Conservation (phyloP, 176 grass and related monocot species). For the Thalia dealbata region DNA sequence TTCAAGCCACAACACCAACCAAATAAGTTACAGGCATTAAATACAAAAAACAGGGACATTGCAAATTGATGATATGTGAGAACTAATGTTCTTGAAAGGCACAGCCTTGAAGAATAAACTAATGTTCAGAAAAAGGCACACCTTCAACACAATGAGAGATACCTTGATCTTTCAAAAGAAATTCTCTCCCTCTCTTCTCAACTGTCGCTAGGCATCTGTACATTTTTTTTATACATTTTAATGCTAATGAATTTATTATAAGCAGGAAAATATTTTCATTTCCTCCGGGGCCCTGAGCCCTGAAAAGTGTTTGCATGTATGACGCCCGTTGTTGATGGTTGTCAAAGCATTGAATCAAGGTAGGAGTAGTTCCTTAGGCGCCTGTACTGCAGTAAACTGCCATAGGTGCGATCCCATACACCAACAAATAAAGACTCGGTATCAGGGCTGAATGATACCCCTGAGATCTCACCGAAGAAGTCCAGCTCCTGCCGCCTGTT, state of each 20-base stretch:
- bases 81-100: neutral
- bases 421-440: conserved; percentile 62
- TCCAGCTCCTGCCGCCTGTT: conserved; percentile 67
- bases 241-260: neutral
- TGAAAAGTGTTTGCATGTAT: neutral
- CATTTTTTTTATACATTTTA: conserved; percentile 1
- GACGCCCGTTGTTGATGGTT: neutral
- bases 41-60: too few relatives aligned
- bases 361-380: conserved; percentile 29
- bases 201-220: neutral
- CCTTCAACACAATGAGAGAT: neutral
- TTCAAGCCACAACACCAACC: too few relatives aligned
- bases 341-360: conserved; percentile 29
- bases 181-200: neutral
- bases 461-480: conserved; percentile 88
- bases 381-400: conserved; percentile 64
- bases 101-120: neutral
- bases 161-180: neutral
- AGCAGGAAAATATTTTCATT: neutral
- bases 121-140: neutral
- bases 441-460: conserved; percentile 61
- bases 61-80: neutral
- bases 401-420: conserved; percentile 69
- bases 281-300: neutral
- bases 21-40: too few relatives aligned